These are phyloP conservation scores for Cetraspora pellucida DNA, from an alignment of 192 early-diverging fungal species.

Conservation along the genomic window DNA sequence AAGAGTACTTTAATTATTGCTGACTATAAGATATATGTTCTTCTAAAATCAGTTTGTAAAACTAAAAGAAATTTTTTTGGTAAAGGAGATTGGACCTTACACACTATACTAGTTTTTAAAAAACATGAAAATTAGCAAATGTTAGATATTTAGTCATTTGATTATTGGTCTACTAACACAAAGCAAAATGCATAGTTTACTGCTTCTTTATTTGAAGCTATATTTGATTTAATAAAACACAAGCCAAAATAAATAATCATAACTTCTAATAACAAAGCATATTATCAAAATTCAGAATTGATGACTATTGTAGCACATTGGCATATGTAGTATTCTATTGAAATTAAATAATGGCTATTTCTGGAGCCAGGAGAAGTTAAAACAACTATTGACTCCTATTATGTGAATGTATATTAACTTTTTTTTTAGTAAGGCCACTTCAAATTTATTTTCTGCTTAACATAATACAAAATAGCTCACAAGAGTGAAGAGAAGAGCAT, in stretches of 20 bases:
- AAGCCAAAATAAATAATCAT: not conserved
- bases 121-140: not conserved
- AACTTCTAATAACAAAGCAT: not conserved
- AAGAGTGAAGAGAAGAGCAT: no score
- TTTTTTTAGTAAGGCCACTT: no score
- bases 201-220: not conserved
- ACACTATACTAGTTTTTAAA: not conserved
- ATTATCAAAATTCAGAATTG: conserved; percentile 13
- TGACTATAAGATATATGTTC: not conserved
- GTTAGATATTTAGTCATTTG: not conserved
- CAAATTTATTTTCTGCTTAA: no score
- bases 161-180: not conserved
- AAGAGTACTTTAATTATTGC: not conserved
- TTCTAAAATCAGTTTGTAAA: not conserved
- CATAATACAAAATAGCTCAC: no score
- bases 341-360: no score
- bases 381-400: no score
- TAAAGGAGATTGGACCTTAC: no score
- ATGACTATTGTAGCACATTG: not conserved
- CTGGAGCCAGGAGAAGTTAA: no score
- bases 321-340: no score
- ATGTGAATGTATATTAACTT: no score
- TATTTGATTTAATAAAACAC: not conserved
- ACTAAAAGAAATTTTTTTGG: no score
- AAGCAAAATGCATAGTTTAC: conserved; percentile 7